These are phyloP conservation scores for Entomortierella parvispora DNA, from an alignment of 192 early-diverging fungal species.

Conservation along the genomic window DNA sequence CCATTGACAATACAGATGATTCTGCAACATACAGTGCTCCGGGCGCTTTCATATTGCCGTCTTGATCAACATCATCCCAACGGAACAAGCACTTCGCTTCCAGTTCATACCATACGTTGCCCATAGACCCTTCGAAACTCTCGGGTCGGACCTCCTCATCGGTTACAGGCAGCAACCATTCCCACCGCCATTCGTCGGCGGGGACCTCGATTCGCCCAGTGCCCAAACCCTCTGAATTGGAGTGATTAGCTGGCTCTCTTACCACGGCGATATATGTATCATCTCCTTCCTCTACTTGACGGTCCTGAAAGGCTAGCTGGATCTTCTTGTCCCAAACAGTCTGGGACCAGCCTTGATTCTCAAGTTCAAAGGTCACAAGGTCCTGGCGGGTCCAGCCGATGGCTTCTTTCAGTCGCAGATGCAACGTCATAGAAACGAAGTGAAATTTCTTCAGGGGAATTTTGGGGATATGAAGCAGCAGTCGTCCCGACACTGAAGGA, in stretches of 20 bases:
- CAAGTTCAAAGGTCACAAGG: conserved; percentile 31
- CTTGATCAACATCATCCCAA: conserved; percentile 32
- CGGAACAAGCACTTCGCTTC: conserved; percentile 43
- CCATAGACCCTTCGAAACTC: conserved; percentile 50
- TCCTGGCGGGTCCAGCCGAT: conserved; percentile 40
- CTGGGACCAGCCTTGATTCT: conserved; percentile 40
- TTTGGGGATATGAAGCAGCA: conserved; percentile 43
- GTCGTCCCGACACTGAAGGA: conserved; percentile 42
- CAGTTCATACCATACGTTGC: conserved; percentile 48
- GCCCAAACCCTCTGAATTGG: background rate
- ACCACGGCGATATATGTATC: conserved; percentile 13
- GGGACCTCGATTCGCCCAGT: conserved; percentile 13
- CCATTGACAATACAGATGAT: background rate
- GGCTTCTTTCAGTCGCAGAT: conserved; percentile 34
- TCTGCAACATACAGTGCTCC: too few species aligned
- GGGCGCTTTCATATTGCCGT: conserved; percentile 1
- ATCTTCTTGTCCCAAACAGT: conserved; percentile 38
- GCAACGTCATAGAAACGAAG: conserved; percentile 33
- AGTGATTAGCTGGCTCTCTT: conserved; percentile 20
- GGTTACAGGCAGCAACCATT: conserved; percentile 39
- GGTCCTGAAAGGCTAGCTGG: conserved; percentile 18
- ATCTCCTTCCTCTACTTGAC: conserved; percentile 27
- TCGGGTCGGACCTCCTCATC: conserved; percentile 32
- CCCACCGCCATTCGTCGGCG: conserved; percentile 46
- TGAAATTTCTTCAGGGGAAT: conserved; percentile 27